These are phyloP conservation scores for Chondrostereum purpureum DNA, from an alignment of 1,284 basidiomycete genomes.

Conservation along the genomic window DNA sequence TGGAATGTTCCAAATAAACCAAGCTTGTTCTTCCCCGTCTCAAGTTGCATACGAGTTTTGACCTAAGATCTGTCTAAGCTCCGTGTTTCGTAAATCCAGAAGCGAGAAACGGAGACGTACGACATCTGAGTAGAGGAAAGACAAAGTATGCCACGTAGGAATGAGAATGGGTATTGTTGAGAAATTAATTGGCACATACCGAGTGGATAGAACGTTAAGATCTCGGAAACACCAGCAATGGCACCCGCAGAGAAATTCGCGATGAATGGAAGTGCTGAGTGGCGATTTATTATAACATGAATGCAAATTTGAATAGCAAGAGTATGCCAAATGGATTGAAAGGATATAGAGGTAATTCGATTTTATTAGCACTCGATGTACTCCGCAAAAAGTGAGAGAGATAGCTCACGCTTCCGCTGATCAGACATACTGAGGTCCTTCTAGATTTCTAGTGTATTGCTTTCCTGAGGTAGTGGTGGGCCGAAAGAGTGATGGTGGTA, in stretches of 20 bases:
- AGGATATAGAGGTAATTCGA: slow-evolving; percentile 3
- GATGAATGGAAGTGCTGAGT: slow-evolving; percentile 71
- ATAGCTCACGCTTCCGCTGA: slow-evolving; percentile 11
- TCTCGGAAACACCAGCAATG: slow-evolving; percentile 84
- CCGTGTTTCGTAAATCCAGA: no score
- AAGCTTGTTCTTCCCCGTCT: slow-evolving; percentile 69
- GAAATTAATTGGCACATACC: slow-evolving; percentile 42
- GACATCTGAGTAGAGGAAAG: slow-evolving; percentile 36
- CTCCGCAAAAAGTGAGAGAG: not conserved
- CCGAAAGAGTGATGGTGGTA: no score
- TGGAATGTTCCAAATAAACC: slow-evolving; percentile 81
- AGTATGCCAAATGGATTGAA: no score
- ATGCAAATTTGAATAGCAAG: no score
- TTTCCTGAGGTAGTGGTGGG: no score
- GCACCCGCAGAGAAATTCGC: slow-evolving; percentile 90
- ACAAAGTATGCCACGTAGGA: slow-evolving; percentile 1
- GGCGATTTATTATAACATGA: no score
- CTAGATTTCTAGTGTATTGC: no score
- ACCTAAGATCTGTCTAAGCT: slow-evolving; percentile 44
- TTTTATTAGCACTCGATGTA: not conserved
- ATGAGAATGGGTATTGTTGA: slow-evolving; percentile 3
- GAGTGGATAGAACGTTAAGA: slow-evolving; percentile 89
- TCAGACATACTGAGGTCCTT: slow-evolving; percentile 10
- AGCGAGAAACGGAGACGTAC: no score
- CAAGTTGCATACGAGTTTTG: slow-evolving; percentile 97